Percentiles rank a stretch among this genome's conserved stretches.
These are phyloP conservation scores for Micractinium conductrix DNA, from an alignment of 139 green algal species.

Conservation along the genomic window DNA sequence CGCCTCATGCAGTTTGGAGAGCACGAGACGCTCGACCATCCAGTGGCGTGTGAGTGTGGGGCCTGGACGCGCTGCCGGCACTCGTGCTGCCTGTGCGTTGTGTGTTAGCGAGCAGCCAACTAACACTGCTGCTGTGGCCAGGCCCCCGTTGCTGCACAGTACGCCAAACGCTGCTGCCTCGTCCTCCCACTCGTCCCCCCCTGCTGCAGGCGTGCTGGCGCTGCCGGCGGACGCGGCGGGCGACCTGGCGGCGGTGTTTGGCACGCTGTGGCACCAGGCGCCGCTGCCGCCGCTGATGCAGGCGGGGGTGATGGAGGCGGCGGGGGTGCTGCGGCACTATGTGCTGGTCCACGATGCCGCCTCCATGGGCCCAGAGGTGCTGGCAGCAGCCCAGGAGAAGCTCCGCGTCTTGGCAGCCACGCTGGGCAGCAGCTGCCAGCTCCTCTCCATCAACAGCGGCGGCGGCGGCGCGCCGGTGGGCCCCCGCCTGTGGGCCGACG, in stretches of 20 bases:
- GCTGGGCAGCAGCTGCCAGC: constrained; percentile 49
- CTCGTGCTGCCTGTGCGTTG: too few relatives aligned
- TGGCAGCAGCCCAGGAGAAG: constrained; percentile 46
- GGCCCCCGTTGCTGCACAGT: neutral
- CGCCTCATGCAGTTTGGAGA: constrained; percentile 83
- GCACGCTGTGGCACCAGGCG: constrained; percentile 42
- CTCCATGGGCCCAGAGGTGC: constrained; percentile 12
- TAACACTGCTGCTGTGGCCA: neutral
- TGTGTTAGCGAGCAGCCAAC: neutral
- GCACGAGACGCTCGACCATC: constrained; percentile 89
- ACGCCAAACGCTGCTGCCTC: neutral
- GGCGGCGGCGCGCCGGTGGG: neutral
- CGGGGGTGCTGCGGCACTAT: constrained; percentile 61
- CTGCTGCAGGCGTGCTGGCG: constrained; percentile 65
- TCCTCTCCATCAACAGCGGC: constrained; percentile 67
- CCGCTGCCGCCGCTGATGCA: constrained; percentile 60
- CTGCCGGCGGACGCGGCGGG: constrained; percentile 47
- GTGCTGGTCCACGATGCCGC: constrained; percentile 76
- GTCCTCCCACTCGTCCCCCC: neutral
- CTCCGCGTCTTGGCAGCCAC: constrained; percentile 44
- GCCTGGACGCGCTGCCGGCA: too few relatives aligned
- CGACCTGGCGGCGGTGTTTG: constrained; percentile 60
- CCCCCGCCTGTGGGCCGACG: constrained; percentile 42
- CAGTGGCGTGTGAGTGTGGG: constrained; percentile 71
- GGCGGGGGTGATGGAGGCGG: constrained; percentile 63